Conservation (phyloP, 2,329 filamentous ascomycete genomes). For the Stachybotrys chlorohalonatus region DNA sequence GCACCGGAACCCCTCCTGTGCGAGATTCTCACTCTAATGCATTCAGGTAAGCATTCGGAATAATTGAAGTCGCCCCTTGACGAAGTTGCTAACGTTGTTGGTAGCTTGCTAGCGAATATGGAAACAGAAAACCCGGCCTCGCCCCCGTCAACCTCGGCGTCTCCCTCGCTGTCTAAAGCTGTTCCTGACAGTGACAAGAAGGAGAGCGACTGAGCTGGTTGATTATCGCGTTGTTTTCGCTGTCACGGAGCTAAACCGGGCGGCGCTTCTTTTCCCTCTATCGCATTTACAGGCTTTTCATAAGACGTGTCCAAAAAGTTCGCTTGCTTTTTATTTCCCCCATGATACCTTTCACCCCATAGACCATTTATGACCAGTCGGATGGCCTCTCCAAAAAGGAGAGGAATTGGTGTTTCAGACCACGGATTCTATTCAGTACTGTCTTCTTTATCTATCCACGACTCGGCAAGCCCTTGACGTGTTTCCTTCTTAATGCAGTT, state of each 20-base stretch:
- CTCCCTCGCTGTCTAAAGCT: conserved; percentile 56
- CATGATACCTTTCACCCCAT: conserved; percentile 41
- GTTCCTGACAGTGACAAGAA: conserved; percentile 48
- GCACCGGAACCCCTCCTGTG: conserved; percentile 78
- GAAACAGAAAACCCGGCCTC: conserved; percentile 57
- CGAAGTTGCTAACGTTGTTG: conserved; percentile 2
- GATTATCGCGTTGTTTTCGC: conserved; percentile 29
- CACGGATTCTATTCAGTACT: conserved; percentile 20
- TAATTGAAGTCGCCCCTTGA: background rate
- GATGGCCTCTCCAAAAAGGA: conserved; percentile 22
- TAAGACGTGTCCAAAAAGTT: conserved; percentile 39
- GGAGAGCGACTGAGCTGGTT: conserved; percentile 33
- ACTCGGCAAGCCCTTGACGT: conserved; percentile 11
- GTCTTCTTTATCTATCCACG: conserved; percentile 17
- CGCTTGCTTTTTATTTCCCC: conserved; percentile 27
- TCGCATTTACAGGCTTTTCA: conserved; percentile 40
- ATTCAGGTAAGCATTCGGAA: conserved; percentile 60
- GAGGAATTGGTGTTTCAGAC: conserved; percentile 15
- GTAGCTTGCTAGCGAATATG: conserved; percentile 50
- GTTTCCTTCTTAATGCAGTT: conserved; percentile 19
- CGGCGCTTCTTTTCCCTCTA: conserved; percentile 27
- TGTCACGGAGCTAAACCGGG: conserved; percentile 45
- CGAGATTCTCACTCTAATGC: conserved; percentile 68
- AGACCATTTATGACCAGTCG: conserved; percentile 28
- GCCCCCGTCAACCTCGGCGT: conserved; percentile 59